These are phyloP conservation scores for Coemansia sp. DNA, from an alignment of 192 early-diverging fungal species.

Conservation along the genomic window DNA sequence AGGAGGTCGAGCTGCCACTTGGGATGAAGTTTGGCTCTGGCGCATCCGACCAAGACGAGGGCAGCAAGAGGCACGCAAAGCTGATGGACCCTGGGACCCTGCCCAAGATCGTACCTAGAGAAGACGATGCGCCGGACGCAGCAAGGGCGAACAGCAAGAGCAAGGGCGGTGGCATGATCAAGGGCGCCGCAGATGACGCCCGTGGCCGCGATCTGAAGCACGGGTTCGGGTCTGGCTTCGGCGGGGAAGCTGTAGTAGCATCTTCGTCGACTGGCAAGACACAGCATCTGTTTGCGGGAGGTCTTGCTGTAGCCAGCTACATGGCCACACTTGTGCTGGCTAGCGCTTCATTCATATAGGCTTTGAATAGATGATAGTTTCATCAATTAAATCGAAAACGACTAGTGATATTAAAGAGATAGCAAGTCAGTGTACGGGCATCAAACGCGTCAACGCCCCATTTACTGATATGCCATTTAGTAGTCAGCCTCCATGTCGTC, in stretches of 20 bases:
- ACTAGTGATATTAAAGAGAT: neutral
- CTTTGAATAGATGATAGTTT: neutral
- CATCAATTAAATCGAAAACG: neutral
- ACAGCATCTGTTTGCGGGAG: neutral
- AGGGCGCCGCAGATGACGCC: neutral
- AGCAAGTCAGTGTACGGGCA: neutral
- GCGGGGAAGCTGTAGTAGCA: neutral
- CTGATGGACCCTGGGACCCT: constrained; percentile 32
- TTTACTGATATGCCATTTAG: constrained; percentile 28
- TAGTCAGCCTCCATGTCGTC: constrained; percentile 77
- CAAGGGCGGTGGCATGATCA: neutral
- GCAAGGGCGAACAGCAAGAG: constrained; percentile 3
- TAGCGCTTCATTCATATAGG: neutral
- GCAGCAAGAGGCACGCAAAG: constrained; percentile 3
- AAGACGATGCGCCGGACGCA: constrained; percentile 1
- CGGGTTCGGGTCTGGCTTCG: neutral
- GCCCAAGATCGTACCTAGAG: constrained; percentile 40
- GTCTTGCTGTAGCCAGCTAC: neutral
- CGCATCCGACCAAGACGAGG: constrained; percentile 15
- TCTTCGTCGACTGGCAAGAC: neutral
- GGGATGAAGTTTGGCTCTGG: constrained; percentile 53
- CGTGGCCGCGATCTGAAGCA: neutral
- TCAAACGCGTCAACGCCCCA: neutral
- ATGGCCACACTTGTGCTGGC: neutral
- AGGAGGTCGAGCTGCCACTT: constrained; percentile 45